These are phyloP conservation scores for Botryosphaeria dothidea DNA, from an alignment of 2,329 filamentous ascomycete genomes.

Conservation along the genomic window DNA sequence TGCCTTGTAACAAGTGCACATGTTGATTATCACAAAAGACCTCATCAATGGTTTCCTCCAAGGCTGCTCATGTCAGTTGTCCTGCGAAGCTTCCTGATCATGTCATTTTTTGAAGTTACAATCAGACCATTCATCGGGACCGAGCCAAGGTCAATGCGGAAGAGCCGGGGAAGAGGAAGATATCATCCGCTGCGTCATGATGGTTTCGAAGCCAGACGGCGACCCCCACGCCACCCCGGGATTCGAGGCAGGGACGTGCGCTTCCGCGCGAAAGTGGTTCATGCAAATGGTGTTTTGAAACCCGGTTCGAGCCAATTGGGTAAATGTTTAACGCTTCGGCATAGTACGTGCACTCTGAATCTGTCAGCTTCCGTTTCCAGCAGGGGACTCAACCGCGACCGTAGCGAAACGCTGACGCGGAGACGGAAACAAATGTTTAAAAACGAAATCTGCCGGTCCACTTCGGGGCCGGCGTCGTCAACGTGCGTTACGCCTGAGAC, in stretches of 20 bases:
- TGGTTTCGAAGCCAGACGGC: background rate
- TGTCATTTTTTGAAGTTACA: background rate
- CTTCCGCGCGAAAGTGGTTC: background rate
- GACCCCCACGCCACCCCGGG: background rate
- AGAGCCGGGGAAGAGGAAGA: background rate
- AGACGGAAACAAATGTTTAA: background rate
- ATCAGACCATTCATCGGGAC: background rate
- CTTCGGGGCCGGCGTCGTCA: background rate
- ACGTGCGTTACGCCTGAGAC: background rate
- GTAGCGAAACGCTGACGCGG: background rate
- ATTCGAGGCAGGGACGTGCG: background rate
- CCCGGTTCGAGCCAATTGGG: background rate
- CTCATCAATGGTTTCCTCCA: no score
- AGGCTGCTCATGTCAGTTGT: background rate
- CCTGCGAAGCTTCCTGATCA: background rate
- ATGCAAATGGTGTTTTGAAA: background rate
- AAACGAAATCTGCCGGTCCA: background rate
- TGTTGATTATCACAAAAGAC: no score
- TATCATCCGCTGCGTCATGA: background rate
- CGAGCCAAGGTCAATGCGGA: no score
- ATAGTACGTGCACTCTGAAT: background rate
- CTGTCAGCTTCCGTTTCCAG: background rate
- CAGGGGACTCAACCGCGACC: background rate
- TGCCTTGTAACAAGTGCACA: no score
- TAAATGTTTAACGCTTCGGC: background rate